A percentile compares a stretch with the other conserved stretches of the same genome.
phyloP scores from a whole-genome alignment of 2,329 filamentous ascomycete species.

The Tolypocladium nubicola region DNA sequence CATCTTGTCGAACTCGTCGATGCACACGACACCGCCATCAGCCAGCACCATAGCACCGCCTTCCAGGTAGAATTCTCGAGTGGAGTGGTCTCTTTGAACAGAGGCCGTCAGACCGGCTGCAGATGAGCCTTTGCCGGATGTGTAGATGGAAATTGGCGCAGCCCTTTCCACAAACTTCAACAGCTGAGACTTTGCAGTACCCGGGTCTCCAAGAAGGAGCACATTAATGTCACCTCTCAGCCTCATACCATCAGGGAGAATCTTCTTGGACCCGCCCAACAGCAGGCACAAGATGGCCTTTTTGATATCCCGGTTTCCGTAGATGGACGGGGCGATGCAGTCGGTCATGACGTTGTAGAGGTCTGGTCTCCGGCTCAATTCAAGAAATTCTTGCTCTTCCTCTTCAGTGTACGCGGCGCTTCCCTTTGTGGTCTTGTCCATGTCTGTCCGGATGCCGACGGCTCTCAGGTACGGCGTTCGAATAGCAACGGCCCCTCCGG shows the following conservation, averaged over 20 bases:
- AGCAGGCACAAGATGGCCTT: slow-evolving; percentile 92
- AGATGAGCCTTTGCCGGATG: slow-evolving; percentile 94
- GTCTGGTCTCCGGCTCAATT: slow-evolving; percentile 82
- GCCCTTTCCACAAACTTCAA: slow-evolving; percentile 97
- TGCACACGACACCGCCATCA: slow-evolving; percentile 93
- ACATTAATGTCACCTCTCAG: slow-evolving; percentile 97
- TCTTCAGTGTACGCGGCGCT: slow-evolving; percentile 80
- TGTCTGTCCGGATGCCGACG: slow-evolving; percentile 82
- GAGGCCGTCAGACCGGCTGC: slow-evolving; percentile 96
- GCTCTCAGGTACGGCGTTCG: slow-evolving; percentile 90
- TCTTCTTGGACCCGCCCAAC: slow-evolving; percentile 94
- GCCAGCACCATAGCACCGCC: slow-evolving; percentile 97
- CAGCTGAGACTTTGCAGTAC: slow-evolving; percentile 95
- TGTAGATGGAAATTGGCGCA: slow-evolving; percentile 95
- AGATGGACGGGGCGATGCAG: slow-evolving; percentile 95
- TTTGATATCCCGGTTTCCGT: slow-evolving; percentile 92
- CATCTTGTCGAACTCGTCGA: slow-evolving; percentile 99
- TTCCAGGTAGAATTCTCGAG: slow-evolving; percentile 94
- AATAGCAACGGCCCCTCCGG: slow-evolving; percentile 79
- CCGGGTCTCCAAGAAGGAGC: slow-evolving; percentile 87
- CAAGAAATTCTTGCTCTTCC: slow-evolving; percentile 91
- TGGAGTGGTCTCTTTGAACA: slow-evolving; percentile 84
- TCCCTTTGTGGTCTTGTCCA: slow-evolving; percentile 82
- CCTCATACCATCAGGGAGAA: slow-evolving; percentile 94
- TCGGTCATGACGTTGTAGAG: slow-evolving; percentile 85